Base-by-base conservation (phyloP, 163 green algal genomes). In the Trebouxiophyceae sp. region DNA sequence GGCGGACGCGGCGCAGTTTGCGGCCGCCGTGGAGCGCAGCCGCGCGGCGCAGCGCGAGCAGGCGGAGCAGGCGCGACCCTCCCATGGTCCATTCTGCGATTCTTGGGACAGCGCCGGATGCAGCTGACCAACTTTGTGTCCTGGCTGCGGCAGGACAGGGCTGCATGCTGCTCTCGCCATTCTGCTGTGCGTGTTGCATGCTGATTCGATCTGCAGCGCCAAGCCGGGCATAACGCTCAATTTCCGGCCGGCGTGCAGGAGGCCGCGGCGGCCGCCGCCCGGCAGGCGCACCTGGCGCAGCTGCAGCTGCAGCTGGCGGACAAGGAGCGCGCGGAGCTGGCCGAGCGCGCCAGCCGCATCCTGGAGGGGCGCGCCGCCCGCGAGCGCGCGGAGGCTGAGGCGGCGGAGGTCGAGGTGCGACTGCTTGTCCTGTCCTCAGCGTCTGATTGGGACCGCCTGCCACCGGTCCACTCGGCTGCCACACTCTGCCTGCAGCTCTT, bases 221-320 rank as follows among this genome's bases (percentile, higher is more conserved):
- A 54, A 1, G 16, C 23, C 32, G 20, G 7, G 22, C 31, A 16
- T 54, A 24, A 6, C 5, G 31, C 22, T 5, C 22, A 27, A 54
- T 64, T 22, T 29, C 12, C 19, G 27, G 2, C n/a, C 12, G 29
- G 27, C 16, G 24, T 59, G 47, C 66, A 72, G 66, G 59, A 60
- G 19, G 27, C 34, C 26, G 54, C 62, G 39, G 67, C 54, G 24
- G 54, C 45, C n/a, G 45, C 61, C n/a, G 29, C 81, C 26, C 66
- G 60, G 26, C 56, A 73, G 46, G 54, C 65, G 26, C 78, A 90
- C 68, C 77, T 81, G 60, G 59, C 70, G 29, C 72, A 87, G 67
- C 68, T 90, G 28, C 50, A 77, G 31, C 58, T 45, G 23, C 89
- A 96, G 80, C 90, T 96, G 54, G 57, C 81, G 54, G 73, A 72